Conservation (phyloP, 2,329 filamentous ascomycete genomes). For the Gnomoniopsis smithogilvyi region DNA sequence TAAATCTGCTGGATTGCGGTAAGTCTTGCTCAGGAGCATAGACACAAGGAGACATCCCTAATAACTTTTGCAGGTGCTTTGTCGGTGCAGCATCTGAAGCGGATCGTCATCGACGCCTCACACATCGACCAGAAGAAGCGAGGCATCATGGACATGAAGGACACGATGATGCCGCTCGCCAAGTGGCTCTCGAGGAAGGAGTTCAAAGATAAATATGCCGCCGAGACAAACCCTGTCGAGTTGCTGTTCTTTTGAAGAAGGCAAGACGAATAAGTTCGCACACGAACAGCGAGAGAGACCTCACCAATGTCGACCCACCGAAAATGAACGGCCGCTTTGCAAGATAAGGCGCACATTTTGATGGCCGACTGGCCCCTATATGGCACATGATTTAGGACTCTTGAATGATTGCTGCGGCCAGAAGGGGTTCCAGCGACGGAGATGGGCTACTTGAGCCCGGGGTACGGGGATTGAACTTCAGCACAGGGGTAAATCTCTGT, state of each 20-base stretch:
- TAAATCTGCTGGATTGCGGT: constrained; percentile 80
- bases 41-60: constrained; percentile 12
- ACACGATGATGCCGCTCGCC: constrained; percentile 78
- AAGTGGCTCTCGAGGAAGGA: constrained; percentile 68
- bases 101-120: constrained; percentile 63
- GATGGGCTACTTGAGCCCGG: no score
- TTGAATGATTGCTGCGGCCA: no score
- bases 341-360: no score
- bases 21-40: constrained; percentile 24
- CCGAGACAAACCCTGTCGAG: constrained; percentile 54
- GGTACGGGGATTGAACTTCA: no score
- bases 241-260: constrained; percentile 60
- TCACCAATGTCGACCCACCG: neutral
- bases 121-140: constrained; percentile 94
- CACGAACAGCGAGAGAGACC: neutral
- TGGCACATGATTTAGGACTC: no score
- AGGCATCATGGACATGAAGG: constrained; percentile 92
- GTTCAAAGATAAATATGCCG: constrained; percentile 67
- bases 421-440: no score
- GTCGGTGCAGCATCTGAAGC: constrained; percentile 16
- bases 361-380: no score
- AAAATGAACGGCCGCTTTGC: no score
- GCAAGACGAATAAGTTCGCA: neutral
- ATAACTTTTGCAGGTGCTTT: constrained; percentile 9
- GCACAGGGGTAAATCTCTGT: no score